Evolutionary conservation across 441 rosid species (phyloP), one percentile per base, ranked within the genome.

Genomic region (Mallotus repandus): DNA sequence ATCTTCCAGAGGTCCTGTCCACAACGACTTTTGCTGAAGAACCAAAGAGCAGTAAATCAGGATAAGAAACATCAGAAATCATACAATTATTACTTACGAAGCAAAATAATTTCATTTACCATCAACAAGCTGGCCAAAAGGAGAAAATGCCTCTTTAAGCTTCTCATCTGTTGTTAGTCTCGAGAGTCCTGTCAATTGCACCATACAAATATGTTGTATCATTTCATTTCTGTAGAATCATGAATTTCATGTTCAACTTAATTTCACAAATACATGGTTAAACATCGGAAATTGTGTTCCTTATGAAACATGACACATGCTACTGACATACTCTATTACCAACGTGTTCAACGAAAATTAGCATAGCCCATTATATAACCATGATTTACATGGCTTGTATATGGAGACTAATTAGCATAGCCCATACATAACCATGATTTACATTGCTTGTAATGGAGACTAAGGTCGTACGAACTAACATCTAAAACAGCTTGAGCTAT

Each of bases 71-170:
- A 18, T 7, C 3, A 9, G 58, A 55, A 49, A 46, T 32, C 6
- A 45, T 45, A 45, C 48, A 45, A 45, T 45, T 4, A 45, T 45
- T 9, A 7, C 10, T 7, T 45, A 45, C 2, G 11, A 32, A n/a
- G 3, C 16, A 22, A 16, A 10, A 43, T 7, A 43, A 19, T 16
- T 21, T 58, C 25, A 41, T 35, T 77, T 72, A 89, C 97, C 97
- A 73, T 94, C 96, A n/a, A 88, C 75, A 60, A 91, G 83, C 68
- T 88, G 86, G 38, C 99, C 98, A 70, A 92, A 92, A 50, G 89
- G 77, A 71, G 89, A 71, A 82, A 94, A 94, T 60, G 97, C 96
- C 71, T 89, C 94, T 55, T 79, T 80, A 59, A 94, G 89, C 84
- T 91, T 91, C 35, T 87, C 91, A 79, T 88, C 92, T 15, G 94